phyloP scores from a whole-genome alignment of 371 early-diverging fungal genomes.

The Ecytonucleospora hepatopenaei region DNA sequence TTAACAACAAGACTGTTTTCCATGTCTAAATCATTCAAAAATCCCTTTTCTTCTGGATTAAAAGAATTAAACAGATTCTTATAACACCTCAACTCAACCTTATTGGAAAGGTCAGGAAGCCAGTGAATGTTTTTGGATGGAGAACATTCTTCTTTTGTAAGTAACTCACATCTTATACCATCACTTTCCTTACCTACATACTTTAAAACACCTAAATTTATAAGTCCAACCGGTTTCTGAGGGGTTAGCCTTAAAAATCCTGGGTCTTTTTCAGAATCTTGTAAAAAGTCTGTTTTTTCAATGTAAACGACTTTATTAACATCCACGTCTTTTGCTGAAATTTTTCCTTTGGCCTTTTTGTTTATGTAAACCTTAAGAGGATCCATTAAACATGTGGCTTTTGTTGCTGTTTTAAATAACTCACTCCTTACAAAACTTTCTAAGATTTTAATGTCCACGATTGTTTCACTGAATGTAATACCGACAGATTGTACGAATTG shows the following conservation, averaged over 20 bases:
- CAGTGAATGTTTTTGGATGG: slow-evolving; percentile 96
- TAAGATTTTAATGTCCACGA: slow-evolving; percentile 74
- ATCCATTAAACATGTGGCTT: slow-evolving; percentile 73
- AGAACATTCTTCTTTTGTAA: slow-evolving; percentile 55
- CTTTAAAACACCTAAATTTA: slow-evolving; percentile 70
- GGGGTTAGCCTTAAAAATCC: slow-evolving; percentile 83
- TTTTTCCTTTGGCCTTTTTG: slow-evolving; percentile 55
- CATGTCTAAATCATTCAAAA: slow-evolving; percentile 73
- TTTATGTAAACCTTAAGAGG: slow-evolving; percentile 73
- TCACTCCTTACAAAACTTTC: slow-evolving; percentile 85
- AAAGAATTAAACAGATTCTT: slow-evolving; percentile 70
- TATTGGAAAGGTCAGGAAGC: slow-evolving; percentile 66
- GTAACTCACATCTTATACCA: slow-evolving; percentile 17
- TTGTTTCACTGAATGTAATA: slow-evolving; percentile 72
- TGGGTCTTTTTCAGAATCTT: slow-evolving; percentile 63
- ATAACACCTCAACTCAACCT: slow-evolving; percentile 72
- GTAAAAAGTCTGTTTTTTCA: slow-evolving; percentile 81
- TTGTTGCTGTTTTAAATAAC: slow-evolving; percentile 73
- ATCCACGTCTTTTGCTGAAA: slow-evolving; percentile 2
- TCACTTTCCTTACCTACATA: slow-evolving; percentile 61
- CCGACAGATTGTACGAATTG: slow-evolving; percentile 83
- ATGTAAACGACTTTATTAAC: slow-evolving; percentile 62
- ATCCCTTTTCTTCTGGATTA: slow-evolving; percentile 73
- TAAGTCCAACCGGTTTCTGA: slow-evolving; percentile 77
- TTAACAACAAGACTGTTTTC: slow-evolving; percentile 63